Percentiles rank a stretch among this genome's conserved stretches.
Conservation (phyloP, 768 basidiomycete genomes). For the Russula griseocarnosa region DNA sequence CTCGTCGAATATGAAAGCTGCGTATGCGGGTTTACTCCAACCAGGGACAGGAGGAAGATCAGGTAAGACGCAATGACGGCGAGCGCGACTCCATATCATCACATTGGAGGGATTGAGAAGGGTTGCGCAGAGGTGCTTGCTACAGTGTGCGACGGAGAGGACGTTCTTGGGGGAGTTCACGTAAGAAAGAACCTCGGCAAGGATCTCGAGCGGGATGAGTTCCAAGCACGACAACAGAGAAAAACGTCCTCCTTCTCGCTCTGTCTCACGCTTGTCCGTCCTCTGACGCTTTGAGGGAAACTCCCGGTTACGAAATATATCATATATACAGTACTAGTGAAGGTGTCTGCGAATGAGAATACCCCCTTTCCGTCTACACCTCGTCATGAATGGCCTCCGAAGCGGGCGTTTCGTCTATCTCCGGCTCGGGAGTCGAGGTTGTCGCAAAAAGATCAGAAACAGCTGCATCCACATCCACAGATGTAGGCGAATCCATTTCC, state of each 20-base stretch:
- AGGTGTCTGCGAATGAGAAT: too few species aligned
- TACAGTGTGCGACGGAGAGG: conserved; percentile 55
- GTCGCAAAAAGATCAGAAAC: not conserved
- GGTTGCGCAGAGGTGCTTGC: conserved; percentile 50
- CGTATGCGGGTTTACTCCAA: conserved; percentile 56
- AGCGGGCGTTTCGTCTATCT: not conserved
- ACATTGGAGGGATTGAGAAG: conserved; percentile 44
- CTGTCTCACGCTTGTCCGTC: not conserved
- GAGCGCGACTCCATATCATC: conserved; percentile 58
- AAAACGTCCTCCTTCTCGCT: not conserved
- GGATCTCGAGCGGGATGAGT: conserved; percentile 55
- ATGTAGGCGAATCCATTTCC: not conserved
- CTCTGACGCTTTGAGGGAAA: conserved; percentile 1
- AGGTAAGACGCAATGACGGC: conserved; percentile 37
- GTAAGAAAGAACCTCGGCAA: conserved; percentile 58
- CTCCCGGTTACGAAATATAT: not conserved
- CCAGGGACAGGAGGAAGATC: conserved; percentile 40
- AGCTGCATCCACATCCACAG: not conserved
- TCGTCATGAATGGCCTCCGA: conserved; percentile 16
- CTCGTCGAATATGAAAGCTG: conserved; percentile 58
- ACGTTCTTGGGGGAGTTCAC: conserved; percentile 53
- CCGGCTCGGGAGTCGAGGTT: not conserved
- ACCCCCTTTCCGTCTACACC: not conserved
- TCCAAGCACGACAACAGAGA: conserved; percentile 13
- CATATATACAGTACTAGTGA: not conserved